These are phyloP conservation scores for Tillandsia fasciculata DNA, from an alignment of 176 grass and related monocot genomes.

Conservation along the genomic window DNA sequence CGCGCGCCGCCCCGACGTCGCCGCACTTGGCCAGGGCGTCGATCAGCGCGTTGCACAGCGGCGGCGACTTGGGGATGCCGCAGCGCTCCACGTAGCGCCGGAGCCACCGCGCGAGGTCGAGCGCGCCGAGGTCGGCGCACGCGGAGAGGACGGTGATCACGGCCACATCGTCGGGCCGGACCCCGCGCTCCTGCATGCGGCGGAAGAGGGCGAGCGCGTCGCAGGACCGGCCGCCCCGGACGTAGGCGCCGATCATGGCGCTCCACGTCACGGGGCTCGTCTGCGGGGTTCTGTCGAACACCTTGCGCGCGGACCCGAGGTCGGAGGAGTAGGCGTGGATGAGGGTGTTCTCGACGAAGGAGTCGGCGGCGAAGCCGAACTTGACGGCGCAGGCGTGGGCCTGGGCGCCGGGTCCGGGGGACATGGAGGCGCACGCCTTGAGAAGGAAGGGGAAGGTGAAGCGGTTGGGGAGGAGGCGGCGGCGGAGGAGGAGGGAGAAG, in stretches of 20 bases:
- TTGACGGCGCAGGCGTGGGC: constrained; percentile 18
- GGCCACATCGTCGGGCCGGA: constrained; percentile 36
- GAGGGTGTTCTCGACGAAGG: constrained; percentile 22
- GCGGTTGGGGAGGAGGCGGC: constrained; percentile 7
- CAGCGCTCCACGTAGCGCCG: constrained; percentile 31
- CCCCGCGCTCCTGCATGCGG: constrained; percentile 40
- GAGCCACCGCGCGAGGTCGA: constrained; percentile 58
- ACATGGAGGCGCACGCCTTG: constrained; percentile 18
- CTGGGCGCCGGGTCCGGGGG: neutral
- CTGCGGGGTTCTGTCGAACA: constrained; percentile 51
- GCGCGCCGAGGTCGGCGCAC: constrained; percentile 46
- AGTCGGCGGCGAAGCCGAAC: constrained; percentile 6
- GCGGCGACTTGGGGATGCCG: constrained; percentile 28
- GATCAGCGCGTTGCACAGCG: constrained; percentile 44
- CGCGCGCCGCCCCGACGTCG: constrained; percentile 40
- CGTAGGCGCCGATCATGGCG: constrained; percentile 62
- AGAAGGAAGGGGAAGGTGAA: constrained; percentile 30
- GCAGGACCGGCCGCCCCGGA: constrained; percentile 32
- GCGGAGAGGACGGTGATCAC: constrained; percentile 42
- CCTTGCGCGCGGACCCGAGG: constrained; percentile 30
- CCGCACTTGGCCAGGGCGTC: constrained; percentile 55
- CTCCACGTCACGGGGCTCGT: constrained; percentile 54
- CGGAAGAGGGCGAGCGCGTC: constrained; percentile 44
- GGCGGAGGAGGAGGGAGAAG: constrained; percentile 19
- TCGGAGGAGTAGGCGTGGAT: neutral